Conservation (phyloP, 768 basidiomycete genomes). For the Psilocybe cubensis region DNA sequence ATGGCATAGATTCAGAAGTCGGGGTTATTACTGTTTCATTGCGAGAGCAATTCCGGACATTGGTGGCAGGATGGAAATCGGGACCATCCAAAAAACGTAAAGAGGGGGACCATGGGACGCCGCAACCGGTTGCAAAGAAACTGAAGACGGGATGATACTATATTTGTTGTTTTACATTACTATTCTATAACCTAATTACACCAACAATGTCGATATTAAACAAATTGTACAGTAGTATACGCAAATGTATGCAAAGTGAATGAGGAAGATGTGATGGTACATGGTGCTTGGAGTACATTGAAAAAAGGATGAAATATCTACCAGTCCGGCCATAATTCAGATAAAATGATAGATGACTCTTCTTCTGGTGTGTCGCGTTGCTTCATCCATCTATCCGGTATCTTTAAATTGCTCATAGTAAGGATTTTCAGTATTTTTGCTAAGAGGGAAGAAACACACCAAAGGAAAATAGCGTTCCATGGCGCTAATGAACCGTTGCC, state of each 20-base stretch:
- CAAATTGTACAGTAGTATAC: slow-evolving; percentile 34
- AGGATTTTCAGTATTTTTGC: slow-evolving; percentile 4
- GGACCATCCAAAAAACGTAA: slow-evolving; percentile 72
- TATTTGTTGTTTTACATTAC: slow-evolving; percentile 12
- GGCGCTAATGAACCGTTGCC: slow-evolving; percentile 82
- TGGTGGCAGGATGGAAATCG: slow-evolving; percentile 51
- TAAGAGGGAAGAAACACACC: slow-evolving; percentile 44
- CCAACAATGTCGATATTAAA: slow-evolving; percentile 8
- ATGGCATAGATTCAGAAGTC: slow-evolving; percentile 81
- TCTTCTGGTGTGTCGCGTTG: slow-evolving; percentile 79
- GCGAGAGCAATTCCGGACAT: slow-evolving; percentile 55
- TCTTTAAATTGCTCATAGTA: slow-evolving; percentile 40
- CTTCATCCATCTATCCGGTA: slow-evolving; percentile 93
- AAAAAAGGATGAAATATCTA: slow-evolving; percentile 23
- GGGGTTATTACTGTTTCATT: slow-evolving; percentile 59
- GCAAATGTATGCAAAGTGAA: slow-evolving; percentile 6
- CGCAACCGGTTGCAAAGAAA: slow-evolving; percentile 68
- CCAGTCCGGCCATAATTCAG: slow-evolving; percentile 71
- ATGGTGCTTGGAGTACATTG: background rate
- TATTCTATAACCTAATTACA: slow-evolving; percentile 16
- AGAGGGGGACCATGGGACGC: slow-evolving; percentile 65
- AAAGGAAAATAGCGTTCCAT: slow-evolving; percentile 92
- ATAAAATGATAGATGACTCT: slow-evolving; percentile 53
- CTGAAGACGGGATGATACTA: slow-evolving; percentile 52
- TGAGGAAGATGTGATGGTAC: background rate